Percentiles rank a stretch among this genome's conserved stretches.
These are phyloP conservation scores for Isabelozyma rhagii DNA, from an alignment of 805 yeast species.

Conservation along the genomic window DNA sequence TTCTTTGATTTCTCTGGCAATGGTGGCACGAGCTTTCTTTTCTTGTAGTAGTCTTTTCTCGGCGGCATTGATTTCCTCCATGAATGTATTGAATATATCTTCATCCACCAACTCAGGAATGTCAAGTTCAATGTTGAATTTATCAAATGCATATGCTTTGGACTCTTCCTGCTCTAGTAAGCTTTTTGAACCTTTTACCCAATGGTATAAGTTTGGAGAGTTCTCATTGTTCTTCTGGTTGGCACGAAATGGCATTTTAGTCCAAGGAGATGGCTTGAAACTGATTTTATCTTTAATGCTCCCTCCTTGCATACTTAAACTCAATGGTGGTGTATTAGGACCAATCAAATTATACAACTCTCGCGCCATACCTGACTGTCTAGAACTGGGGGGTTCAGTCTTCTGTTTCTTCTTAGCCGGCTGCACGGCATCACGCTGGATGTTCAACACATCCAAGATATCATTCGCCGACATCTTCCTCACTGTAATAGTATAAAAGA, in stretches of 20 bases:
- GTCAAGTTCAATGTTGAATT: slow-evolving; percentile 64
- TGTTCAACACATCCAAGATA: slow-evolving; percentile 73
- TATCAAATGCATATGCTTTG: slow-evolving; percentile 66
- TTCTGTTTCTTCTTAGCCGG: slow-evolving; percentile 43
- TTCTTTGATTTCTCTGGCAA: background rate
- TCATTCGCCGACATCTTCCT: slow-evolving; percentile 43
- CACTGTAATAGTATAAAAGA: too few species aligned
- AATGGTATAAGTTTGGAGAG: slow-evolving; percentile 59
- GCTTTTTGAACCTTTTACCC: slow-evolving; percentile 77
- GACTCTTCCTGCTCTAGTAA: slow-evolving; percentile 24
- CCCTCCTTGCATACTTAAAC: slow-evolving; percentile 29
- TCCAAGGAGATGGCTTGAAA: slow-evolving; percentile 81
- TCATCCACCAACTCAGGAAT: slow-evolving; percentile 66
- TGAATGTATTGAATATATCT: slow-evolving; percentile 52
- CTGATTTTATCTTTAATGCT: slow-evolving; percentile 67
- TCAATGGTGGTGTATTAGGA: slow-evolving; percentile 84
- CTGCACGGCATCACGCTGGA: slow-evolving; percentile 45
- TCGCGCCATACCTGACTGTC: slow-evolving; percentile 74
- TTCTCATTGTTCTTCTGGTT: slow-evolving; percentile 51
- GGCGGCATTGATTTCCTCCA: slow-evolving; percentile 38
- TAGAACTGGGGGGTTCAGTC: slow-evolving; percentile 8
- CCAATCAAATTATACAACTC: slow-evolving; percentile 88
- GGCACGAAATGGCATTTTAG: slow-evolving; percentile 54
- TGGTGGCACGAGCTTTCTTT: slow-evolving; percentile 10
- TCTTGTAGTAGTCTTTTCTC: slow-evolving; percentile 10